Evolutionary conservation across 768 basidiomycete genomes (phyloP), one percentile per base, ranked within the genome.

Genomic region (Russula earlei): DNA sequence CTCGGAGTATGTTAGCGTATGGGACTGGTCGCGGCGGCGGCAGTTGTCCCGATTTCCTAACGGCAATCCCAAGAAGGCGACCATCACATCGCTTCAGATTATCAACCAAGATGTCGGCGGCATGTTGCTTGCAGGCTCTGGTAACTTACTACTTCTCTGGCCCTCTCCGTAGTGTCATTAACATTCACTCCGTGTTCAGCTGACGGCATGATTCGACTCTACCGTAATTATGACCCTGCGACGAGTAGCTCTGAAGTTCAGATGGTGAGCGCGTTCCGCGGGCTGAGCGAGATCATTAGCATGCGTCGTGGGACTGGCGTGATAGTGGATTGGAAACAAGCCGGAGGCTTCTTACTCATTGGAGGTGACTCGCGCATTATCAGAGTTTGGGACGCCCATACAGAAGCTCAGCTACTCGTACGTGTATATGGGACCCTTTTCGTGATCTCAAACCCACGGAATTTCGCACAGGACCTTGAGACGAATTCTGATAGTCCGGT

Each of bases 81-180:
- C 80, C 52, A 88, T 97, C 55, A 94, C 96, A 0, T 84, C 88
- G 2, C 71, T 97, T 20, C 83, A 91, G 52, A 84, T 97, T 66
- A 91, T 98, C 68, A 97, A 99, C 67, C 91, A 99, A 70, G 92
- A 96, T 55, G 87, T 92, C 14, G 87, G 90, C 9, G 92, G 91
- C 1, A 83, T 97, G 43, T 82, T 98, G 51, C 69, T 98, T 52
- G 85, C 87, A 25, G 92, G 84, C 5, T 87, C 95, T 59, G 82
- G 91, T 92, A 63, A 56, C 48, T 5, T 58, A 12, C 38, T 49
- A 34, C 45, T 7, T 27, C 25, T 19, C 20, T 52, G 17, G 33
- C 29, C 20, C 34, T 50, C 17, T 56, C 22, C 20, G 24, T 34
- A 10, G 2, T 49, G 49, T 17, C n/a, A 29, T 20, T 51, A 51